Percentiles rank a stretch among this genome's conserved stretches.
These are phyloP conservation scores for Lactifluus subvellereus DNA, from an alignment of 768 basidiomycete genomes.

Conservation along the genomic window DNA sequence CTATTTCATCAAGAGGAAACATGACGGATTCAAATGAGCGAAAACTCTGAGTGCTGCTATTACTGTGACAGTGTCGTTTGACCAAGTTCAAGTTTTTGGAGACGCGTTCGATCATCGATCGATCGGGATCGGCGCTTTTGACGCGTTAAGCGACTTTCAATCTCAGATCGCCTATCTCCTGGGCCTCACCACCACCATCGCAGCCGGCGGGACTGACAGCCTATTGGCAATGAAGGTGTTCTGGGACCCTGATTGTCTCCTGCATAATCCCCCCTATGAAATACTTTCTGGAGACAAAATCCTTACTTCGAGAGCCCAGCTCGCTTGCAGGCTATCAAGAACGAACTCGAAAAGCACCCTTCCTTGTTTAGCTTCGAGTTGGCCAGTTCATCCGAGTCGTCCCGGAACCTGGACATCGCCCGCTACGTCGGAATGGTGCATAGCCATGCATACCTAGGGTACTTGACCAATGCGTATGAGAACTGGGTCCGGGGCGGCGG, in stretches of 20 bases:
- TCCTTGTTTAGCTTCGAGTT: constrained; percentile 21
- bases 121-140: background rate
- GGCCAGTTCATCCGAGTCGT: background rate
- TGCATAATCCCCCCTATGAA: constrained; percentile 32
- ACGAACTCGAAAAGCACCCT: constrained; percentile 20
- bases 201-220: too few relatives aligned
- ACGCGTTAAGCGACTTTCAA: background rate
- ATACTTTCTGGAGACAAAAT: constrained; percentile 28
- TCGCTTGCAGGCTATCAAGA: constrained; percentile 26
- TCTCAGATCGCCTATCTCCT: background rate
- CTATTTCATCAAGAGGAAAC: background rate
- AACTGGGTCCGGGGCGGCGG: constrained; percentile 31
- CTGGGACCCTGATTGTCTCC: constrained; percentile 24
- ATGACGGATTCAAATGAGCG: background rate
- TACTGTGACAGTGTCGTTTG: background rate
- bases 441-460: constrained; percentile 27
- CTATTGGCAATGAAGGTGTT: constrained; percentile 26
- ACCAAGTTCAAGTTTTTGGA: background rate
- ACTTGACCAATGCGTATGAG: constrained; percentile 29
- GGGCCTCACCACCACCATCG: too few relatives aligned
- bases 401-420: background rate
- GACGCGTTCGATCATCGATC: background rate
- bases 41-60: background rate
- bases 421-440: constrained; percentile 27
- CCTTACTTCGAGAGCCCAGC: constrained; percentile 32